A percentile compares a stretch with the other conserved stretches of the same genome.
These are phyloP conservation scores for Aspergillus flavus DNA, from an alignment of 2,329 filamentous ascomycete genomes.

Conservation along the genomic window DNA sequence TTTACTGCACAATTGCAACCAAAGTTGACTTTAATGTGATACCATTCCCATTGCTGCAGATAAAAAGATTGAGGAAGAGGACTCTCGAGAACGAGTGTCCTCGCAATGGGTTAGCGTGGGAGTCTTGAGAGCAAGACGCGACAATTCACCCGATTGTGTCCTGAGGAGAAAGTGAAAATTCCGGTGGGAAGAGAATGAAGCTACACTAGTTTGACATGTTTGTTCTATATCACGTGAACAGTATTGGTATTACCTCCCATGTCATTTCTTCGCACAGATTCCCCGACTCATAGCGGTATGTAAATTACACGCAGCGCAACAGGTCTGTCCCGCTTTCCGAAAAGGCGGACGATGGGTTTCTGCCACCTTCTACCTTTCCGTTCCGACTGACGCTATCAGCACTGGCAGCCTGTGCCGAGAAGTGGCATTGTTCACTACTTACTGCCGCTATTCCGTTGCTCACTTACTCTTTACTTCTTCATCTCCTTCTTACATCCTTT, in stretches of 20 bases:
- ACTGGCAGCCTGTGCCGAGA: neutral
- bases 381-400: constrained; percentile 15
- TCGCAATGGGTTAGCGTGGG: constrained; percentile 11
- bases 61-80: constrained; percentile 23
- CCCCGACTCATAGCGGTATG: neutral
- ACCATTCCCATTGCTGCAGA: constrained; percentile 42
- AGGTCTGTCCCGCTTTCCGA: neutral
- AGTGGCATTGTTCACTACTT: constrained; percentile 5
- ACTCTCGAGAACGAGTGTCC: constrained; percentile 31
- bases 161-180: constrained; percentile 33
- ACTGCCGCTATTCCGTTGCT: constrained; percentile 5
- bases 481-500: neutral
- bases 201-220: constrained; percentile 24
- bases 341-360: constrained; percentile 37
- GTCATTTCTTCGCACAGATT: neutral
- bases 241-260: neutral
- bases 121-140: constrained; percentile 8
- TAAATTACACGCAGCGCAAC: neutral
- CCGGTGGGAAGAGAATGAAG: constrained; percentile 26
- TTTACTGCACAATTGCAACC: constrained; percentile 33
- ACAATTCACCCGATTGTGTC: constrained; percentile 11
- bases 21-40: constrained; percentile 28
- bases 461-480: constrained; percentile 6
- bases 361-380: constrained; percentile 36
- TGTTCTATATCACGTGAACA: constrained; percentile 24